Percentiles rank a stretch among this genome's conserved stretches.
phyloP scores from a whole-genome alignment of 305 asterid genomes.

The Caryopteris hybrid region DNA sequence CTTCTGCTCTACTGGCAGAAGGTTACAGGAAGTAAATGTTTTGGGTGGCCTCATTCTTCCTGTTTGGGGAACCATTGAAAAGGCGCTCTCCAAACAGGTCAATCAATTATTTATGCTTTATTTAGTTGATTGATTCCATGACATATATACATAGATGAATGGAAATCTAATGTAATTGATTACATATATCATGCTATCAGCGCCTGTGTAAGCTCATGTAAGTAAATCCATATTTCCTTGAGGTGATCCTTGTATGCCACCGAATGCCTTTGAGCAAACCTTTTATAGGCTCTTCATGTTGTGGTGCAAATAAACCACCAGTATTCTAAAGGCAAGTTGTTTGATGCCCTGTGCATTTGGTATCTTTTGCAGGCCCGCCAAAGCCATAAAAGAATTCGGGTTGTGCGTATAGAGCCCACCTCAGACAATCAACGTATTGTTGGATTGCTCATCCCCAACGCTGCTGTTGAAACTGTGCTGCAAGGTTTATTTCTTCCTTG shows the following conservation, averaged over 20 bases:
- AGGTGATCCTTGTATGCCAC: not conserved
- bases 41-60: slow-evolving; percentile 98
- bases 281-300: not conserved
- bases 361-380: slow-evolving; percentile 56
- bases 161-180: slow-evolving; percentile 1
- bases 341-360: slow-evolving; percentile 8
- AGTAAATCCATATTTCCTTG: not conserved
- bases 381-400: slow-evolving; percentile 81
- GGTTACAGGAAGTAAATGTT: slow-evolving; percentile 91
- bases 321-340: not conserved
- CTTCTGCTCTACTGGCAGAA: slow-evolving; percentile 86
- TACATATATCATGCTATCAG: not conserved
- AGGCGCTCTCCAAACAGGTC: slow-evolving; percentile 95
- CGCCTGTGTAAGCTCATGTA: slow-evolving; percentile 2
- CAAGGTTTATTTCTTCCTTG: slow-evolving; percentile 51
- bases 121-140: slow-evolving; percentile 8
- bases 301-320: slow-evolving; percentile 3
- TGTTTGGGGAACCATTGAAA: slow-evolving; percentile 95
- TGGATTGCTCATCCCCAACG: slow-evolving; percentile 90
- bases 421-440: slow-evolving; percentile 76
- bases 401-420: slow-evolving; percentile 88
- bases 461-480: slow-evolving; percentile 90
- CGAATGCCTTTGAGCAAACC: not conserved
- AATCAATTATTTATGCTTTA: slow-evolving; percentile 1
- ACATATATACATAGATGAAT: not conserved